These are phyloP conservation scores for Chimonanthus salicifolius DNA, from an alignment of 164 flowering plant species.

Conservation along the genomic window DNA sequence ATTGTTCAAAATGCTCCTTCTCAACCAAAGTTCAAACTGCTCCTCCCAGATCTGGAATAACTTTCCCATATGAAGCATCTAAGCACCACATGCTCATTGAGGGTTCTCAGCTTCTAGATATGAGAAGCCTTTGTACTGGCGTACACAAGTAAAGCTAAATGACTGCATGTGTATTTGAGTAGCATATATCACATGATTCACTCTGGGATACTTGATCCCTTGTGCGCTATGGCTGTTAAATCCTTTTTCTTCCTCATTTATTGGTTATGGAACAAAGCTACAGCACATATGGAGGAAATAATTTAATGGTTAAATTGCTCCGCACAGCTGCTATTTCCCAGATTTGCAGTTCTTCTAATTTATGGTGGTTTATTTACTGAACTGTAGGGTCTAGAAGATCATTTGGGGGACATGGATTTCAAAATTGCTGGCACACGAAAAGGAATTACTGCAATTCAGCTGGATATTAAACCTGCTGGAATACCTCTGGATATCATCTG, in stretches of 20 bases:
- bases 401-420: constrained; percentile 97
- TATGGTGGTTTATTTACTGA: neutral
- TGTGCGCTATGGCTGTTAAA: neutral
- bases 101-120: neutral
- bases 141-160: neutral
- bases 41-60: neutral
- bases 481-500: constrained; percentile 93
- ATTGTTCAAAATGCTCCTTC: neutral
- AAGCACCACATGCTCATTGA: too few relatives aligned
- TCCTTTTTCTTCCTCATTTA: neutral
- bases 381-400: constrained; percentile 93
- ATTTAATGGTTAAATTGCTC: neutral
- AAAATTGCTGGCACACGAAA: constrained; percentile 94
- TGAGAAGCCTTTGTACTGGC: neutral
- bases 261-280: neutral
- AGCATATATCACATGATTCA: neutral
- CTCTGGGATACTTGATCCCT: neutral
- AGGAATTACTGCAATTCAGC: constrained; percentile 87
- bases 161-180: neutral
- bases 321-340: neutral
- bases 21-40: too few relatives aligned
- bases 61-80: too few relatives aligned
- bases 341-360: neutral
- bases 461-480: constrained; percentile 99
- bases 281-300: too few relatives aligned